Base-by-base conservation (phyloP, 192 early-diverging fungal genomes). In the Pecoramyces ruminantium region DNA sequence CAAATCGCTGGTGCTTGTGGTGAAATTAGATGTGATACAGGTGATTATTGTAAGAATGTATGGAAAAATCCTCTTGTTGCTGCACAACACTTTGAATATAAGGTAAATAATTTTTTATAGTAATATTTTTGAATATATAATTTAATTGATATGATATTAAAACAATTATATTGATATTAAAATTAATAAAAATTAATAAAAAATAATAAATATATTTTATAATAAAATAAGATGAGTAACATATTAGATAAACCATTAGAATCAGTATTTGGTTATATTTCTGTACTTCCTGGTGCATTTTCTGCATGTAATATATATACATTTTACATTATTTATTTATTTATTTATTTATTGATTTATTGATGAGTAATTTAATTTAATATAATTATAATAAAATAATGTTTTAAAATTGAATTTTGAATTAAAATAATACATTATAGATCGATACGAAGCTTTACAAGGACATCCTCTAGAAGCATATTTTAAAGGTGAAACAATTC, bases 261-360 rank as follows among this genome's bases (percentile, higher is more conserved):
- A 82, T 94, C 93, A 21, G 92, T 96, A 25, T 96, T 96, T 89
- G 96, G 96, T 29, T 96, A 96, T 87, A 98, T 98, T 80, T 94
- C 94, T 0, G 96, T 97, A 79, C 88, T 98, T 13, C 96, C 96
- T 16, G 93, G 94, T 82, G 93, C 93, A 2, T 95, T 95, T 78
- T 92, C 91, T 17, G 94, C 94, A 13, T 95, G 94, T 83, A 34
- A 34, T 6, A 34, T 34, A 34, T 6, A 89, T 93, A 16, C 93
- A n/a, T n/a, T n/a, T n/a, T n/a, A n/a, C n/a, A n/a, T n/a, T n/a
- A n/a, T n/a, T n/a, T n/a, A n/a, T n/a, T n/a, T n/a, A n/a, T n/a
- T n/a, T n/a, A n/a, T n/a, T n/a, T n/a, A n/a, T n/a, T n/a, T n/a
- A n/a, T n/a, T n/a, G n/a, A n/a, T n/a, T n/a, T n/a, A n/a, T n/a